Base-by-base conservation (phyloP, 2,329 filamentous ascomycete species). In the Nemania sp. region DNA sequence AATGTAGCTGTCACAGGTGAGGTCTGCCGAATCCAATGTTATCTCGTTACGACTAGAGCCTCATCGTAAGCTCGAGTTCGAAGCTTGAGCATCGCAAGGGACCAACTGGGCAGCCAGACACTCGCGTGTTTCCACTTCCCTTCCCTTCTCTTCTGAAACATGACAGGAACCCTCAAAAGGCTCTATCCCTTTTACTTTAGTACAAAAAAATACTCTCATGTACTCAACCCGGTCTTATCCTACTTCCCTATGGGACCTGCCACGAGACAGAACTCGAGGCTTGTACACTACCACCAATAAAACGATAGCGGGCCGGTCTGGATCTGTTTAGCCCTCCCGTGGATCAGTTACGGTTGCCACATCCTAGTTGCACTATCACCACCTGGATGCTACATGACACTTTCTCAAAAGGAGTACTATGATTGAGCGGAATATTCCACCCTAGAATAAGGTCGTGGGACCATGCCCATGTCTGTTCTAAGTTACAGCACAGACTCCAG, bases 11-110 rank as follows among this genome's bases (percentile, higher is more conserved):
- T 52, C 56, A 59, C 29, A 39, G 46, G 21, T 17, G 21, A 54
- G 56, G 29, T 45, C 39, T 47, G 46, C 52, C 40, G 40, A 15
- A 55, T 42, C 53, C 39, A 32, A 43, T 59, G 51, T n/a, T 50
- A 55, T 40, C 55, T 54, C 35, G 45, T 52, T 50, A 34, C 34
- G 29, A 47, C 21, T 49, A 49, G 52, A 63, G 54, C 49, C 60
- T 60, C 60, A 48, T 51, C 39, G 34, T 34, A 50, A 43, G 45
- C 25, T 55, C 29, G 46, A 29, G 20, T 53, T 47, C 42, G 55
- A 47, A 53, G 46, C 17, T 15, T 17, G 37, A 25, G 53, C 32
- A 25, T n/a, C 15, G n/a, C n/a, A 52, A n/a, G 20, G 17, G 6
- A 11, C 10, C 39, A 32, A 21, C 3, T 51, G n/a, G 37, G 15